A percentile compares a stretch with the other conserved stretches of the same genome.
Conservation (phyloP, 1,139 yeast species). For the Candida freyschussii region DNA sequence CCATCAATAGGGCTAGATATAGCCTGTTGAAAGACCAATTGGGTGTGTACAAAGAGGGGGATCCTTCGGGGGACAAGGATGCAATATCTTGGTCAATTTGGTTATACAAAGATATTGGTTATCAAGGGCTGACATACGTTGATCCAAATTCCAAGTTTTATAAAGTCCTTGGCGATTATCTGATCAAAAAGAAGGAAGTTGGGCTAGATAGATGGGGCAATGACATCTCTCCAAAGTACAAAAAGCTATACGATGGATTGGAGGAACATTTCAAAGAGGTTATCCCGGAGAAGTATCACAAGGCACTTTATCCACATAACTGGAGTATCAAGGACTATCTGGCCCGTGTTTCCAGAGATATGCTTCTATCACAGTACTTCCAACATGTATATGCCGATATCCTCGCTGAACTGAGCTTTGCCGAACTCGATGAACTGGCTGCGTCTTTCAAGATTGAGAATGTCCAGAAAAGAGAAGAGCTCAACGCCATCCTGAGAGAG, state of each 20-base stretch:
- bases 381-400: slow-evolving; percentile 22
- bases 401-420: slow-evolving; percentile 15
- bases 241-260: slow-evolving; percentile 15
- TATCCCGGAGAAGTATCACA: slow-evolving; percentile 20
- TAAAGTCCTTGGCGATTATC: slow-evolving; percentile 16
- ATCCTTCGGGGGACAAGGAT: slow-evolving; percentile 22
- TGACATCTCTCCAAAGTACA: slow-evolving; percentile 18
- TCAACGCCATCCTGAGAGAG: slow-evolving; percentile 19
- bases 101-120: slow-evolving; percentile 24
- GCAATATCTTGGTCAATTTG: slow-evolving; percentile 25
- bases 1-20: slow-evolving; percentile 16
- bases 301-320: slow-evolving; percentile 15
- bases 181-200: slow-evolving; percentile 18
- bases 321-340: slow-evolving; percentile 16
- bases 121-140: slow-evolving; percentile 20
- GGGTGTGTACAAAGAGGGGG: slow-evolving; percentile 20
- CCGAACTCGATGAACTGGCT: slow-evolving; percentile 22
- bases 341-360: slow-evolving; percentile 17
- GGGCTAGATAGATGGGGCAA: slow-evolving; percentile 24
- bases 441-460: slow-evolving; percentile 22
- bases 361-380: slow-evolving; percentile 19
- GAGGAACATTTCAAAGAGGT: slow-evolving; percentile 13
- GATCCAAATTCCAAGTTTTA: slow-evolving; percentile 22
- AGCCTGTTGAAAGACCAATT: slow-evolving; percentile 20
- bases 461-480: slow-evolving; percentile 18